Evolutionary conservation across 352 stramenopile species (phyloP), one percentile per base, ranked within the genome.

Genomic region (Phytophthora quininea): DNA sequence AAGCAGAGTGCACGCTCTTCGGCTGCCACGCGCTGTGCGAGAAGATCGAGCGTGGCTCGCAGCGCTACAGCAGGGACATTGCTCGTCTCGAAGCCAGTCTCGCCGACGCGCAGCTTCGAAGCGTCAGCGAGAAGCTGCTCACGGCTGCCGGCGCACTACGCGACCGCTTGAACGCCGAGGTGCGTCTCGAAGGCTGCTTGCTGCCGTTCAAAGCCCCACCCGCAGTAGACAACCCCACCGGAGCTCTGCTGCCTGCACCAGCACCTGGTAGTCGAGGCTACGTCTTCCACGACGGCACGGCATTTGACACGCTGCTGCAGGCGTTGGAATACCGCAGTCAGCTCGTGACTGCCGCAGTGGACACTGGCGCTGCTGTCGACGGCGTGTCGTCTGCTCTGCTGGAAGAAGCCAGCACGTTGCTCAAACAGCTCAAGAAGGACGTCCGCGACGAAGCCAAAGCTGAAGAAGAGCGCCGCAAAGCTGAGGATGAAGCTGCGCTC

Each of bases 371-470:
- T 4, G 61, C 71, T 0, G 60, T 91, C 0, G 80, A 91, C 43
- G 79, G 75, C 1, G 79, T 93, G n/a, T 87, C 84, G 14, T 0
- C 67, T 4, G 42, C 58, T 24, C 54, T 94, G 42, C 69, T 94
- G 43, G 87, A 95, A 32, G 81, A 94, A 63, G 77, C 68, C 3
- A 73, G 62, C 1, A 77, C 71, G 31, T 12, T 83, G 11, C 66
- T 93, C 24, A 92, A 92, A 59, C 87, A 93, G 54, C 72, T 94
- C 9, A 95, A 93, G 64, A 92, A 93, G 49, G 86, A 93, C 33
- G 79, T 93, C 37, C 86, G 86, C 31, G 88, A 94, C 14, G 88
- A 95, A 60, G 68, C 64, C 9, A 92, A 92, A 62, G 82, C 80
- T 60, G 73, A 94, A 62, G 86, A 94, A 3, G 88, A 95, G 58